A percentile compares a stretch with the other conserved stretches of the same genome.
phyloP scores from a whole-genome alignment of 2,329 filamentous ascomycete species.

The Penicillium sp. region DNA sequence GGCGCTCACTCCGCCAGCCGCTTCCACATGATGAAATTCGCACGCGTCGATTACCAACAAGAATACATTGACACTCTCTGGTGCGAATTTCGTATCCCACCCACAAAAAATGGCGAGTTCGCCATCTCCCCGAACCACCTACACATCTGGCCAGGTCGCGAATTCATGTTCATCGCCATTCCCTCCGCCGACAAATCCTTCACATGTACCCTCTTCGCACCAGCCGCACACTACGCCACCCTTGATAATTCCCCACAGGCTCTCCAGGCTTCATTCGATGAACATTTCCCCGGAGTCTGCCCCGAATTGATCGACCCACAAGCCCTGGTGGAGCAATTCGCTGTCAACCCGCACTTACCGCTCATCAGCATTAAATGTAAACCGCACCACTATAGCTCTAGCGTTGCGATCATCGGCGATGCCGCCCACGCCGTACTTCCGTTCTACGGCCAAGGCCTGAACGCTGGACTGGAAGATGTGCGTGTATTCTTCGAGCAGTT shows the following conservation, averaged over 20 bases:
- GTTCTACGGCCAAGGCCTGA: conserved; percentile 98
- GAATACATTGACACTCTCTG: conserved; percentile 95
- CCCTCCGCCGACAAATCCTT: conserved; percentile 87
- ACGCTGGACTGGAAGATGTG: conserved; percentile 92
- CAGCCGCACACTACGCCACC: conserved; percentile 64
- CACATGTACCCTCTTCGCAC: conserved; percentile 90
- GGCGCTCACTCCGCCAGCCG: conserved; percentile 89
- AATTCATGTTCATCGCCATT: conserved; percentile 98
- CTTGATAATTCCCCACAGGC: conserved; percentile 63
- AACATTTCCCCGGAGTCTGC: conserved; percentile 81
- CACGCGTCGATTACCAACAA: conserved; percentile 86
- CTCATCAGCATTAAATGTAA: conserved; percentile 91
- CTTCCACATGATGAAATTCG: conserved; percentile 94
- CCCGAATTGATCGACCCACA: conserved; percentile 58
- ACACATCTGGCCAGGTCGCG: conserved; percentile 93
- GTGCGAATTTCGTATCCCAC: conserved; percentile 88
- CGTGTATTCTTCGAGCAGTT: conserved; percentile 80
- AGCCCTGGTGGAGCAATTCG: conserved; percentile 73
- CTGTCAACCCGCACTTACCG: conserved; percentile 81
- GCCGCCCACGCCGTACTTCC: conserved; percentile 97
- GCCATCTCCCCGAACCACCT: conserved; percentile 87
- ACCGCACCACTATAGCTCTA: conserved; percentile 77
- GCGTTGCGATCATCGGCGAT: conserved; percentile 84
- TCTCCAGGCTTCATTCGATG: conserved; percentile 84
- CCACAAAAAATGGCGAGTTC: conserved; percentile 58